phyloP scores from a whole-genome alignment of 1,284 basidiomycete species.

The Ganoderma multipileum region DNA sequence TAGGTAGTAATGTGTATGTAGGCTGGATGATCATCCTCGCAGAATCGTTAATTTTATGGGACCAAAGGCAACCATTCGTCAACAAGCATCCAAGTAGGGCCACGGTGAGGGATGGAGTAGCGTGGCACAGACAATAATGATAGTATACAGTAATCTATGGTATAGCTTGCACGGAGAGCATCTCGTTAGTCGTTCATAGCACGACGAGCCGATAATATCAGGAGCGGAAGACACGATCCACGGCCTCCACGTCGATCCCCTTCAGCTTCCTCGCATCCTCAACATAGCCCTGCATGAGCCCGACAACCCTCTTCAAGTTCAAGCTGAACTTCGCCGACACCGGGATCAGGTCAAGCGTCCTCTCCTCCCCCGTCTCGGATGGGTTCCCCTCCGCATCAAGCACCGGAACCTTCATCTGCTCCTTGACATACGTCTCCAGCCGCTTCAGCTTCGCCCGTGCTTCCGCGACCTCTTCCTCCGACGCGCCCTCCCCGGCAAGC shows the following conservation, averaged over 20 bases:
- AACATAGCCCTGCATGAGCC: slow-evolving; percentile 70
- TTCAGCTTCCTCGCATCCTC: slow-evolving; percentile 52
- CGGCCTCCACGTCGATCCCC: slow-evolving; percentile 1
- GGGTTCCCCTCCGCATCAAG: slow-evolving; percentile 41
- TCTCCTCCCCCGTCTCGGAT: slow-evolving; percentile 33
- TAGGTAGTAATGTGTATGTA: background rate
- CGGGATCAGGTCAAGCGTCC: slow-evolving; percentile 70
- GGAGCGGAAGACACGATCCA: slow-evolving; percentile 2
- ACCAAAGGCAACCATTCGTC: background rate
- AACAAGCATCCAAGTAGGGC: background rate
- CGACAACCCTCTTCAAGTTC: slow-evolving; percentile 74
- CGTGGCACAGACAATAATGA: background rate
- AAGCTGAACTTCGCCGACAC: slow-evolving; percentile 84
- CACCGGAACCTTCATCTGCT: slow-evolving; percentile 49
- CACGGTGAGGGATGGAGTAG: background rate
- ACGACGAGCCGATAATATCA: background rate
- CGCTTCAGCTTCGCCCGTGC: slow-evolving; percentile 64
- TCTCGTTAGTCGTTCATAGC: background rate
- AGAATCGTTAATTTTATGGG: background rate
- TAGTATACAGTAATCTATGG: background rate
- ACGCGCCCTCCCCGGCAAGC: slow-evolving; percentile 50
- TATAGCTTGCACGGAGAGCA: background rate
- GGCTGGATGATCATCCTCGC: background rate
- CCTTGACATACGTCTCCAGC: slow-evolving; percentile 62
- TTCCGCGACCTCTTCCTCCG: slow-evolving; percentile 52